Percentiles rank a stretch among this genome's conserved stretches.
phyloP scores from a whole-genome alignment of 371 early-diverging fungal species.

The Parasitella parasitica region DNA sequence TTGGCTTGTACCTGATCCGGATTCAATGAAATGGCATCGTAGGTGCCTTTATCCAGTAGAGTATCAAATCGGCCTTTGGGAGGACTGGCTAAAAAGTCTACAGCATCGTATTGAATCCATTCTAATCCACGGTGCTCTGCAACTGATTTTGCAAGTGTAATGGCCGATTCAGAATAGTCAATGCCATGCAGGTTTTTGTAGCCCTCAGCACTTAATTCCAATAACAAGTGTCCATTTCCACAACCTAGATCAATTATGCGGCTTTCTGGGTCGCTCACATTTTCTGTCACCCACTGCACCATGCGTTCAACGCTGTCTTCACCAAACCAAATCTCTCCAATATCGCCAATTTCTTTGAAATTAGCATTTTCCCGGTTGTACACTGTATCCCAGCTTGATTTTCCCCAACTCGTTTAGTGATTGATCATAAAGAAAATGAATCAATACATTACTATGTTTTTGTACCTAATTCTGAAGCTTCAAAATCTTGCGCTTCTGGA shows the following conservation, averaged over 20 bases:
- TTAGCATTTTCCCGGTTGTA: conserved; percentile 80
- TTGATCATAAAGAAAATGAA: background rate
- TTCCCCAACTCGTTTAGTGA: background rate
- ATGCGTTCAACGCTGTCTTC: conserved; percentile 80
- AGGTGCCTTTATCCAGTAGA: conserved; percentile 90
- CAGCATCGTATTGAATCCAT: conserved; percentile 53
- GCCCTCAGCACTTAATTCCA: conserved; percentile 68
- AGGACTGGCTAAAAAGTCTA: conserved; percentile 62
- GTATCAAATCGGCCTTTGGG: conserved; percentile 51
- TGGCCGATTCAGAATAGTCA: conserved; percentile 82
- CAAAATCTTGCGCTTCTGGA: conserved; percentile 54
- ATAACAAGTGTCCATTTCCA: conserved; percentile 89
- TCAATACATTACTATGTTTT: conserved; percentile 64
- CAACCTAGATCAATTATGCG: conserved; percentile 85
- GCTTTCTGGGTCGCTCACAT: conserved; percentile 33
- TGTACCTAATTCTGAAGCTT: conserved; percentile 75
- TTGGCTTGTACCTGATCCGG: conserved; percentile 52
- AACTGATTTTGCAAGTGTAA: conserved; percentile 64
- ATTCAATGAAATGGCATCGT: conserved; percentile 86
- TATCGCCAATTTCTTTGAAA: conserved; percentile 81
- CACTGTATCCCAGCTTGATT: conserved; percentile 79
- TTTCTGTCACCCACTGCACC: conserved; percentile 77
- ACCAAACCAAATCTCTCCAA: conserved; percentile 92
- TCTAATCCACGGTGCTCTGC: conserved; percentile 47
- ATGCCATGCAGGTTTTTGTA: conserved; percentile 77